Evolutionary conservation across 176 grass and related monocot genomes (phyloP).

Genomic region (Thinopyrum elongatum): DNA sequence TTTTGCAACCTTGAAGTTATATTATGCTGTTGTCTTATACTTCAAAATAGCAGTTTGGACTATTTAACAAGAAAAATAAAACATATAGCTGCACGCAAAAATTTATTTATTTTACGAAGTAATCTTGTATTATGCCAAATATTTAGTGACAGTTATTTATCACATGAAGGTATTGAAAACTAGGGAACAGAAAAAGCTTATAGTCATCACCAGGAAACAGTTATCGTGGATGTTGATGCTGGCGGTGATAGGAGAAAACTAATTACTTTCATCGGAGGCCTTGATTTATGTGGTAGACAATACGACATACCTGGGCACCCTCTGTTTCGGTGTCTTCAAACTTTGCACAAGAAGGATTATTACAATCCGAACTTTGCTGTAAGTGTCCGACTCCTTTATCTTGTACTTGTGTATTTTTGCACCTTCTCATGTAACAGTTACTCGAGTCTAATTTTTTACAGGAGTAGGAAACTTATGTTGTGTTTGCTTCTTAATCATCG

Average conservation of each 20-base stretch:
- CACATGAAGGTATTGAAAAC: not conserved
- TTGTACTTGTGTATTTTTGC: not conserved
- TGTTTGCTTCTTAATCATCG: not conserved
- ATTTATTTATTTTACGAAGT: not conserved
- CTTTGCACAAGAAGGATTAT: constrained; percentile 85
- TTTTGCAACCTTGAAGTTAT: not conserved
- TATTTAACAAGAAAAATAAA: not conserved
- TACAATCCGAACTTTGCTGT: constrained; percentile 80
- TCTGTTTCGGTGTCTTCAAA: constrained; percentile 66
- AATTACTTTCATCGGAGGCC: constrained; percentile 75
- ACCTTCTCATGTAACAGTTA: not conserved
- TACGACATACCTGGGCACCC: constrained; percentile 30
- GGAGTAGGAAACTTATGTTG: not conserved
- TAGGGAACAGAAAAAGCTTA: constrained; percentile 86
- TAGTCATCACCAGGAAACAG: constrained; percentile 93
- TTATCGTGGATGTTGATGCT: constrained; percentile 78
- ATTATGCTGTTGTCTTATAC: not conserved
- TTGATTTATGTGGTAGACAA: constrained; percentile 69
- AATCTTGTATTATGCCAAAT: not conserved
- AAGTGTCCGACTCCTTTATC: not conserved
- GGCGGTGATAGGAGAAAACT: constrained; percentile 72
- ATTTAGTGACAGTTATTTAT: constrained; percentile 25
- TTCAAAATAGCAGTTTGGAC: not conserved
- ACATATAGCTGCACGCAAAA: not conserved
- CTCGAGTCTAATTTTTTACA: not conserved